These are phyloP conservation scores for Lenwebbia sp. DNA, from an alignment of 345 rosid genomes.

Conservation along the genomic window DNA sequence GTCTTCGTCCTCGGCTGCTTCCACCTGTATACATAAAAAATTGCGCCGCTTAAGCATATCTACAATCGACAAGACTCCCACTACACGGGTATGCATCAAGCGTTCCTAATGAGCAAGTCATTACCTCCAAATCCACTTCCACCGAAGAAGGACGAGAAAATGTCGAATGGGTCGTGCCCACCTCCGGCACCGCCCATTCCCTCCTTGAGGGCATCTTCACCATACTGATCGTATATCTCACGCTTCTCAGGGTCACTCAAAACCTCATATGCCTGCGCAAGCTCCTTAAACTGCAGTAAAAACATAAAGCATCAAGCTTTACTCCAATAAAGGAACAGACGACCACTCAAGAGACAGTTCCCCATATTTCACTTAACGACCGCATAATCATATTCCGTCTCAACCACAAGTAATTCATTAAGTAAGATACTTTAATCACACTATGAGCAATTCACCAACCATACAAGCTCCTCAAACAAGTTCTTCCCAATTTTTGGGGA, in stretches of 20 bases:
- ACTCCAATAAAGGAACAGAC: background rate
- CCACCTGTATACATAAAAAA: constrained; percentile 22
- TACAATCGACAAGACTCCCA: background rate
- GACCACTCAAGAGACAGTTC: background rate
- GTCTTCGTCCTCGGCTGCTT: constrained; percentile 66
- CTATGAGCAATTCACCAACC: background rate
- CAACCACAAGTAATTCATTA: background rate
- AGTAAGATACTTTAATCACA: background rate
- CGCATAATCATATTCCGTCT: background rate
- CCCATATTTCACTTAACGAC: background rate
- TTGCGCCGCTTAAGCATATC: background rate
- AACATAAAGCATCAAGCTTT: background rate
- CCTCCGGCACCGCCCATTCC: constrained; percentile 73
- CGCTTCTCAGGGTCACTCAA: constrained; percentile 88
- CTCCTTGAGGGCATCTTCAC: constrained; percentile 94
- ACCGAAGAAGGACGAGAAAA: constrained; percentile 77
- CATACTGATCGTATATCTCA: constrained; percentile 76
- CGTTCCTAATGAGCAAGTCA: background rate
- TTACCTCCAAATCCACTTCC: constrained; percentile 64
- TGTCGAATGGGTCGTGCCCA: constrained; percentile 79
- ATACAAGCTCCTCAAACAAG: background rate
- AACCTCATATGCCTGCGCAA: constrained; percentile 86
- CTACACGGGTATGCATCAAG: background rate
- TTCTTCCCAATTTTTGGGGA: background rate
- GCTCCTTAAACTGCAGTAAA: constrained; percentile 67